These are phyloP conservation scores for Aspergillus hortae DNA, from an alignment of 2,329 filamentous ascomycete species.

Conservation along the genomic window DNA sequence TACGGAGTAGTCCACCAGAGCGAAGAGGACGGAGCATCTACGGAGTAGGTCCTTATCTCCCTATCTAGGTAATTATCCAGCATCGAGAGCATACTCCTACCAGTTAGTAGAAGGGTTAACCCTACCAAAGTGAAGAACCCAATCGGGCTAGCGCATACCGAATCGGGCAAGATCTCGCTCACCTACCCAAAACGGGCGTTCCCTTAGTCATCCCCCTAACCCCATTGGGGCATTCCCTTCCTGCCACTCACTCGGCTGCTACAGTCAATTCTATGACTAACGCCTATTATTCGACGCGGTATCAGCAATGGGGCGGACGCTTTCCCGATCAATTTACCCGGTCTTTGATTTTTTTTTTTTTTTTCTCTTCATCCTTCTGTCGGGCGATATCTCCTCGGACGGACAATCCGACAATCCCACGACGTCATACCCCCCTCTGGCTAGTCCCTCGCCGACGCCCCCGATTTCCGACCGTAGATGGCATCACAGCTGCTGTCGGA, in stretches of 20 bases:
- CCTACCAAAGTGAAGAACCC: neutral
- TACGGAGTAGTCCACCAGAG: no score
- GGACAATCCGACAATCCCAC: constrained; percentile 4
- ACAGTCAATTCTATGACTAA: neutral
- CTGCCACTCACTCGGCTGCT: constrained; percentile 4
- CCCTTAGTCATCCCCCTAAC: constrained; percentile 5
- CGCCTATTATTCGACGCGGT: neutral
- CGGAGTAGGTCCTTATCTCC: no score
- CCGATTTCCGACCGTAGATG: neutral
- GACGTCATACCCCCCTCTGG: neutral
- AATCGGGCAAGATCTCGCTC: neutral
- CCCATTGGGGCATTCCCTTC: constrained; percentile 18
- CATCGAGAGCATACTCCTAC: neutral
- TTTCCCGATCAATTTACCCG: constrained; percentile 9
- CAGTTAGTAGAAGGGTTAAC: no score
- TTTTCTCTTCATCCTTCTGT: neutral
- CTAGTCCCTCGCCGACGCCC: neutral
- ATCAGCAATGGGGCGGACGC: neutral
- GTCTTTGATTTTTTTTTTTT: neutral
- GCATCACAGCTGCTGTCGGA: no score
- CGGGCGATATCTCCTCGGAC: constrained; percentile 8
- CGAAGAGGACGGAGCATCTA: no score
- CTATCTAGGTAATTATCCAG: no score
- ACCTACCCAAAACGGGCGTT: constrained; percentile 4
- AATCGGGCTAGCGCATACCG: neutral